Evolutionary conservation across 2,329 filamentous ascomycete genomes (phyloP).

Genomic region (Fusarium floridanum): DNA sequence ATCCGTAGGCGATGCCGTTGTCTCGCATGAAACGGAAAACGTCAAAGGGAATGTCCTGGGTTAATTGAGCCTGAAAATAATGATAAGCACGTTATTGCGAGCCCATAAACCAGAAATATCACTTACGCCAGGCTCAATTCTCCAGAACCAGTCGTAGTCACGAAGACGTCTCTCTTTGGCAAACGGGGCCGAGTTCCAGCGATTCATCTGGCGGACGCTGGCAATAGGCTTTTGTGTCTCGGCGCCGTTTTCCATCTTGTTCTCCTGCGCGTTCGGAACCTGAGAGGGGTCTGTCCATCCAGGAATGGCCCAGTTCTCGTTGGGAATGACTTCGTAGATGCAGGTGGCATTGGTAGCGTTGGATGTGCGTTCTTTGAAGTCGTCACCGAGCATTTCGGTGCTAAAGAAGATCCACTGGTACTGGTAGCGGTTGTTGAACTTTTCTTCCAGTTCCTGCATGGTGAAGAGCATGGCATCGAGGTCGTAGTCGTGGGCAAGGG

Average conservation of each 20-base stretch:
- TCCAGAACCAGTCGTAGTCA: conserved; percentile 71
- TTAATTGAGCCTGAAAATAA: conserved; percentile 62
- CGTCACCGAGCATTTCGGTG: conserved; percentile 80
- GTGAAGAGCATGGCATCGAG: conserved; percentile 49
- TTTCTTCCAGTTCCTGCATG: conserved; percentile 67
- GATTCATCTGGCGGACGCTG: conserved; percentile 77
- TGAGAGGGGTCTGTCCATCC: conserved; percentile 30
- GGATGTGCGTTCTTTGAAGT: conserved; percentile 78
- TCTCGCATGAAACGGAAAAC: conserved; percentile 89
- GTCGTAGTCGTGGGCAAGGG: conserved; percentile 50
- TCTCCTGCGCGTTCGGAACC: not conserved
- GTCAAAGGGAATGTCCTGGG: conserved; percentile 80
- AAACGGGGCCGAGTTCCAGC: conserved; percentile 88
- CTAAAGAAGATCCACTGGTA: conserved; percentile 95
- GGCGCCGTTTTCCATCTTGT: conserved; percentile 1
- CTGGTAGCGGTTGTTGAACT: conserved; percentile 84
- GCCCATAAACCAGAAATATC: not conserved
- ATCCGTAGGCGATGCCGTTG: conserved; percentile 83
- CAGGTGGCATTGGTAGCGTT: conserved; percentile 79
- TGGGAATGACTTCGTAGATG: conserved; percentile 78
- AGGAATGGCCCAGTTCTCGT: conserved; percentile 82
- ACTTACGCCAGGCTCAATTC: conserved; percentile 71
- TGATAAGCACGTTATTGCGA: conserved; percentile 16
- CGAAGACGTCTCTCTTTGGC: conserved; percentile 80
- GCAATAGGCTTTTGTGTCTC: conserved; percentile 11